Evolutionary conservation across 2,329 filamentous ascomycete species (phyloP), one percentile per base, ranked within the genome.

Genomic region (Talaromyces funiculosus): DNA sequence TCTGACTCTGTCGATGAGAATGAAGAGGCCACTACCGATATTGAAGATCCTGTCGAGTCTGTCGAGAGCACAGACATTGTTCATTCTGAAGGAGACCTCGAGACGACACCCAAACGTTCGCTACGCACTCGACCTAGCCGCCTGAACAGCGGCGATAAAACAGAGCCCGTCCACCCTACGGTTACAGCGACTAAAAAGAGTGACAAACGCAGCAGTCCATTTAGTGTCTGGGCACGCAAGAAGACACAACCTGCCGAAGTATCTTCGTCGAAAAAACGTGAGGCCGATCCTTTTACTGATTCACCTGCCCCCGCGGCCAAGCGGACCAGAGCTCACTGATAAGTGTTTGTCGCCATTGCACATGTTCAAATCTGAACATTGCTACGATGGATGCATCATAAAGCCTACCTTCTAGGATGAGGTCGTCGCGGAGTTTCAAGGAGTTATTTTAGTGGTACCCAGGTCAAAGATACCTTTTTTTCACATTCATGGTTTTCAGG

Each of bases 1-100:
- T 68, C 72, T 20, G 31, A 35, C 14, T 40, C 33, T 26, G 72
- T 74, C 29, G 66, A 72, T 22, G 73, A 73, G 12, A 80, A 82
- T 60, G 79, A 81, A 67, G 83, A 85, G 70, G 81, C 79, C 1
- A 67, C 77, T 16, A 85, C 82, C 4, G 82, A 85, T 65, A 80
- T 85, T 24, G 83, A 84, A 62, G 74, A 76, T 33, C 63, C 70
- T 29, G 62, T 61, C 20, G 60, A 68, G 35, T 55, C 58, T 18
- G 62, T 63, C 31, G 64, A 66, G n/a, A 62, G 62, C 7, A 60
- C 55, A 29, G 64, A 65, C 24, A 63, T 62, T 4, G 58, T 55
- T 24, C 66, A 66, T 16, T 71, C 72, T 22, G 72, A 72, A 33
- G 68, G 67, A 49, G 68, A 67, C 33, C 70, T 69, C 4, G 59